Conservation (phyloP, 1,284 basidiomycete species). For the Leccinum subrobustum region DNA sequence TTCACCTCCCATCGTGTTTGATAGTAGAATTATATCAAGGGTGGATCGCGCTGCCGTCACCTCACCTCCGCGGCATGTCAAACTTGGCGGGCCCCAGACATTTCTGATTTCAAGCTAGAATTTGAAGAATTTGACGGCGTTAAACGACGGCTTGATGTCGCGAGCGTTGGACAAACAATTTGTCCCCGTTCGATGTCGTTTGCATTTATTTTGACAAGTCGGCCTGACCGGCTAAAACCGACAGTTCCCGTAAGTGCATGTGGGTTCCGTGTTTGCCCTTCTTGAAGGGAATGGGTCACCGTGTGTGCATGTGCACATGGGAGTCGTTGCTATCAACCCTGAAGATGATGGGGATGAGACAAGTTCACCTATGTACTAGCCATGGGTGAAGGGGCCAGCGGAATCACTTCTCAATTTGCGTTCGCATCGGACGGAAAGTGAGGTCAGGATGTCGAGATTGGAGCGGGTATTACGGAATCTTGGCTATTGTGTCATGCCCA, state of each 20-base stretch:
- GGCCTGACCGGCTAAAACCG: neutral
- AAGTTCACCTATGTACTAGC: neutral
- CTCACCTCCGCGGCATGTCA: neutral
- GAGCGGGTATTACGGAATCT: slow-evolving; percentile 19
- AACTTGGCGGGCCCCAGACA: neutral
- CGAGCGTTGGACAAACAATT: neutral
- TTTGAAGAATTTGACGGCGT: neutral
- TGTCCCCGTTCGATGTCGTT: neutral
- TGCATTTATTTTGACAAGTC: neutral
- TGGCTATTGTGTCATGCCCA: slow-evolving; percentile 7
- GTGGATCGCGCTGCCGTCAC: neutral
- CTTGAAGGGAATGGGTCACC: neutral
- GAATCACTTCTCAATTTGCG: neutral
- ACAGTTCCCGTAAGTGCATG: neutral
- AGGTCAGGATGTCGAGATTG: neutral
- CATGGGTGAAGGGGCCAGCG: neutral
- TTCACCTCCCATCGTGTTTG: neutral
- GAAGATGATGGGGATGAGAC: slow-evolving; percentile 10
- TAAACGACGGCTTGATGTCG: neutral
- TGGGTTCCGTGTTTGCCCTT: neutral
- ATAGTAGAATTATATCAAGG: neutral
- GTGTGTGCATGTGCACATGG: neutral
- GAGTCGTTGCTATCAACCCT: neutral
- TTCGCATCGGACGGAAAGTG: slow-evolving; percentile 9
- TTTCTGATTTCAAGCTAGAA: too few relatives aligned